Conservation (phyloP, 148 eudicot species). For the Camellia sinensis region DNA sequence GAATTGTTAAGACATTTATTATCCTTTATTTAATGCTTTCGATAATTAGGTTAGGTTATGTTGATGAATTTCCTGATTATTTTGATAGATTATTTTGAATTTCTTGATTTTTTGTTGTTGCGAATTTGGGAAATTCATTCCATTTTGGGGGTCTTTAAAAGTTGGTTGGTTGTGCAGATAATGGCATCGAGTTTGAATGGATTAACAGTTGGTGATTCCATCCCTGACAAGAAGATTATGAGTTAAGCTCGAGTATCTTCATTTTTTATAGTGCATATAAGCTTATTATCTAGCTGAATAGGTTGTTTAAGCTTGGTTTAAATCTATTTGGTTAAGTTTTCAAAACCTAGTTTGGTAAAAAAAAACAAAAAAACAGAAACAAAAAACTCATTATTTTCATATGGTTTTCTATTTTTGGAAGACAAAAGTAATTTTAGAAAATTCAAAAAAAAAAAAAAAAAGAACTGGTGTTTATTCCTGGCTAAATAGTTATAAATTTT, state of each 20-base stretch:
- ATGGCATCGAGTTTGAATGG: constrained; percentile 99
- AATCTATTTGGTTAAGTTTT: too few species aligned
- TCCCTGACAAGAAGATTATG: constrained; percentile 35
- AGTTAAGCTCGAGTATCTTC: background rate
- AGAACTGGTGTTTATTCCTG: too few species aligned
- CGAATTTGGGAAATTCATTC: background rate
- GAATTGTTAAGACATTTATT: background rate
- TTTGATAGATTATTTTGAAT: background rate
- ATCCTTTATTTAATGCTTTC: background rate
- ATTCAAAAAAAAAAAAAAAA: too few species aligned
- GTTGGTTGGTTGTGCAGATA: constrained; percentile 44
- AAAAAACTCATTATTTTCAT: too few species aligned
- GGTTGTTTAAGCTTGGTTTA: too few species aligned
- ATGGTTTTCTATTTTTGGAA: too few species aligned
- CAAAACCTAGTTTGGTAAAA: too few species aligned
- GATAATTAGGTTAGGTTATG: background rate
- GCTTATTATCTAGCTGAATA: too few species aligned
- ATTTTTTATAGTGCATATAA: background rate
- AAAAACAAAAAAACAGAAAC: too few species aligned
- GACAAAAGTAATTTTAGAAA: too few species aligned
- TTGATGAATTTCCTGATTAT: background rate
- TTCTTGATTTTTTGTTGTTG: background rate
- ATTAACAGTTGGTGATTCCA: constrained; percentile 77
- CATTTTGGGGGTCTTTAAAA: background rate
- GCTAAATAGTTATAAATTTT: too few species aligned